These are phyloP conservation scores for Hypericum perforatum DNA, from an alignment of 345 rosid genomes.

Conservation along the genomic window DNA sequence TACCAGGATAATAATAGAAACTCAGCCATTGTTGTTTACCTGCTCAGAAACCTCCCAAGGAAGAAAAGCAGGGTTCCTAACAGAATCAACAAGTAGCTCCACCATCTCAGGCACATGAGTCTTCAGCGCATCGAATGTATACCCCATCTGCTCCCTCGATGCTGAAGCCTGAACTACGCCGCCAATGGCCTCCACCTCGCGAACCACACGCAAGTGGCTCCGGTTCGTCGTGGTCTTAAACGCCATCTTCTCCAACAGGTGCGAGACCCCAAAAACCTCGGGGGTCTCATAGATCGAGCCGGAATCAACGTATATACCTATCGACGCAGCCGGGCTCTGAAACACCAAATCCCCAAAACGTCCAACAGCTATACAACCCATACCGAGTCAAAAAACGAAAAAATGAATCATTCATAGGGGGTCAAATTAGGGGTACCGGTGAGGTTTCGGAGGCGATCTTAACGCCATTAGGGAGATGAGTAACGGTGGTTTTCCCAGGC, in stretches of 20 bases:
- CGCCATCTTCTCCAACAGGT: conserved; percentile 82
- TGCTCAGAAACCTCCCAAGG: conserved; percentile 87
- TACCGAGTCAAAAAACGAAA: no score
- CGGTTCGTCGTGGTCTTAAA: conserved; percentile 72
- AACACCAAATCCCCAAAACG: conserved; percentile 1
- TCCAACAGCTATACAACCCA: no score
- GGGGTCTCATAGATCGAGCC: conserved; percentile 76
- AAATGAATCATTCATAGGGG: no score
- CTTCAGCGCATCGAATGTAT: conserved; percentile 86
- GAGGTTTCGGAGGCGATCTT: no score
- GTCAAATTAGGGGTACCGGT: no score
- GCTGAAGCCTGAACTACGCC: conserved; percentile 67
- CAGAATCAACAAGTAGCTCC: conserved; percentile 77
- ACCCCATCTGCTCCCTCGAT: conserved; percentile 73
- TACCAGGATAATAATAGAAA: no score
- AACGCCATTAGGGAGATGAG: no score
- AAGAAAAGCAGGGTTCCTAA: conserved; percentile 82
- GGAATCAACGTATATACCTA: conserved; percentile 64
- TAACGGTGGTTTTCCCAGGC: no score
- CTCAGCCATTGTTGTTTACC: conserved; percentile 7
- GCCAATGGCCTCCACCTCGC: conserved; percentile 89
- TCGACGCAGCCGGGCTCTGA: conserved; percentile 71
- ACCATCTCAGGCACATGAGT: conserved; percentile 85
- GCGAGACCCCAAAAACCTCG: conserved; percentile 50
- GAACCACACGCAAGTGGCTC: conserved; percentile 59